These are phyloP conservation scores for Fusarium siculi DNA, from an alignment of 2,329 filamentous ascomycete genomes.

Conservation along the genomic window DNA sequence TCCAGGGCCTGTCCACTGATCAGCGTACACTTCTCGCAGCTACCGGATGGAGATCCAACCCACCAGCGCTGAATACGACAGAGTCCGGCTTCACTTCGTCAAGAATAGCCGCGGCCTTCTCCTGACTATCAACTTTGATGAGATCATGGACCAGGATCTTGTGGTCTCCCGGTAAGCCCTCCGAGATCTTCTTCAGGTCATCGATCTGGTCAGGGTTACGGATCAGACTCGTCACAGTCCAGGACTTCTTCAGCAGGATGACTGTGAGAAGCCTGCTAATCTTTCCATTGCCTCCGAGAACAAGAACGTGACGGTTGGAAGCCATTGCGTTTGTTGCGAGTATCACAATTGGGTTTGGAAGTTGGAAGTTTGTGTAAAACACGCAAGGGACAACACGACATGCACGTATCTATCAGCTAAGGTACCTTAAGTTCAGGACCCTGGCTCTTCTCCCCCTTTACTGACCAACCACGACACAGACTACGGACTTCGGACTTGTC, in stretches of 20 bases:
- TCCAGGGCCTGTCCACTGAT: constrained; percentile 33
- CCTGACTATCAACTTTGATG: constrained; percentile 72
- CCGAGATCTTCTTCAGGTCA: constrained; percentile 68
- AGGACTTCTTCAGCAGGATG: constrained; percentile 73
- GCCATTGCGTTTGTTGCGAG: constrained; percentile 21
- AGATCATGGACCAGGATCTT: constrained; percentile 73
- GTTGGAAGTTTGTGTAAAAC: constrained; percentile 19
- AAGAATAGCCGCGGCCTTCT: constrained; percentile 63
- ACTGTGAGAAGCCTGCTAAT: constrained; percentile 76
- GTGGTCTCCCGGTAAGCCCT: constrained; percentile 66
- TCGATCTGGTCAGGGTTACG: constrained; percentile 72
- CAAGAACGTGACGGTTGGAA: constrained; percentile 61
- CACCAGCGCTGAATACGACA: constrained; percentile 70
- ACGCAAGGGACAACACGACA: constrained; percentile 1
- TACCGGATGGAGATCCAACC: neutral
- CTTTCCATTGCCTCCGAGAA: constrained; percentile 82
- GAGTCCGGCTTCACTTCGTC: constrained; percentile 68
- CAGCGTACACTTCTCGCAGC: constrained; percentile 8
- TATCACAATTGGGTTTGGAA: neutral
- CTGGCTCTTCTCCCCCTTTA: neutral
- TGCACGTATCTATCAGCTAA: neutral
- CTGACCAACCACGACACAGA: constrained; percentile 20
- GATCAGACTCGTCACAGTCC: constrained; percentile 79
- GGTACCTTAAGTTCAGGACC: constrained; percentile 10
- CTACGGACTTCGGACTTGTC: constrained; percentile 31